A percentile compares a stretch with the other conserved stretches of the same genome.
phyloP scores from a whole-genome alignment of 768 basidiomycete species.

The Leccinum ochraceum region DNA sequence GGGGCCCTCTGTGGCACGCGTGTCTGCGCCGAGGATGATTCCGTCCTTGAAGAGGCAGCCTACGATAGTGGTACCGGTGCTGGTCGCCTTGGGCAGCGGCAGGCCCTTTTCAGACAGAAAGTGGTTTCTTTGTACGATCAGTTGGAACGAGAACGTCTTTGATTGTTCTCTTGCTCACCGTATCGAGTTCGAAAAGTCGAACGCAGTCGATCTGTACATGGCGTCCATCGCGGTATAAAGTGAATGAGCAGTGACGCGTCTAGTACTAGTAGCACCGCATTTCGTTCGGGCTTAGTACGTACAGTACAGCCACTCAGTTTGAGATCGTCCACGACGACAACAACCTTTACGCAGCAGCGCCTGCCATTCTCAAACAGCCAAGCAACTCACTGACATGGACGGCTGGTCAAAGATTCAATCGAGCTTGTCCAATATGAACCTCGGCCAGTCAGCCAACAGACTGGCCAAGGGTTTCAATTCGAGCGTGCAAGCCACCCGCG shows the following conservation, averaged over 20 bases:
- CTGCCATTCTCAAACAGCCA: background rate
- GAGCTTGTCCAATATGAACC: constrained; percentile 62
- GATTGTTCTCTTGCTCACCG: constrained; percentile 46
- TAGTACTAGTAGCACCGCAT: constrained; percentile 21
- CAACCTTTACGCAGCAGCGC: background rate
- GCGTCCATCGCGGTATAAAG: constrained; percentile 40
- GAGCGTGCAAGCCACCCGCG: constrained; percentile 82
- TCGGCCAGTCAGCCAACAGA: constrained; percentile 75
- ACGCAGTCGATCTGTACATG: constrained; percentile 56
- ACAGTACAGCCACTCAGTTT: constrained; percentile 4
- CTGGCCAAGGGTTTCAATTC: constrained; percentile 78
- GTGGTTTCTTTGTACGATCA: constrained; percentile 53
- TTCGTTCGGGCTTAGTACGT: background rate
- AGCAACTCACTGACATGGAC: constrained; percentile 30
- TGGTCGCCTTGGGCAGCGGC: constrained; percentile 79
- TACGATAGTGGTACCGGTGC: constrained; percentile 97
- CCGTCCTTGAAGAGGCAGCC: constrained; percentile 93
- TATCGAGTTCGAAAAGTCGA: constrained; percentile 76
- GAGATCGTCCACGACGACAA: constrained; percentile 4
- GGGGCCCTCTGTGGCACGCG: constrained; percentile 89
- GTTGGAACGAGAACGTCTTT: background rate
- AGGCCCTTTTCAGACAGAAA: constrained; percentile 72
- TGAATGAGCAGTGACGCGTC: constrained; percentile 7
- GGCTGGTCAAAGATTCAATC: constrained; percentile 70
- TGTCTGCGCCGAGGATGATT: constrained; percentile 94